Percentiles rank a stretch among this genome's conserved stretches.
Conservation (phyloP, 495 filamentous ascomycete species). For the Articulospora tetracladia region DNA sequence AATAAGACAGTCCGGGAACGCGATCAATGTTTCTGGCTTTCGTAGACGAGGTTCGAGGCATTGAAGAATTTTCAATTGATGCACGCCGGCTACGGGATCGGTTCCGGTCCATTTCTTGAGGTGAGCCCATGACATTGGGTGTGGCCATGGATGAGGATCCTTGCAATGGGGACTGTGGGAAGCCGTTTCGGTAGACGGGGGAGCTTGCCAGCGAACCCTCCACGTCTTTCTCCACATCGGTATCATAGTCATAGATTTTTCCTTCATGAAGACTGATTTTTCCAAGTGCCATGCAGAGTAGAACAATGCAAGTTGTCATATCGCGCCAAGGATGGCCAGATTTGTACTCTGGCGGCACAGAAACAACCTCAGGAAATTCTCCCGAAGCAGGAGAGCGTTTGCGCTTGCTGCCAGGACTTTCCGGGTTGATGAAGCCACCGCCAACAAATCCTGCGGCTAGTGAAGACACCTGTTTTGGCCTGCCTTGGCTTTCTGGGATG, state of each 20-base stretch:
- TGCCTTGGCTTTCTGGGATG: constrained; percentile 15
- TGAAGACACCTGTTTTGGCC: constrained; percentile 9
- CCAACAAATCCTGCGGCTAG: constrained; percentile 7
- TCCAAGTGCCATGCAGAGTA: constrained; percentile 81
- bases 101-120: constrained; percentile 37
- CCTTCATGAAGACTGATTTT: constrained; percentile 69
- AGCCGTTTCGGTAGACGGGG: constrained; percentile 43
- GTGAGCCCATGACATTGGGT: constrained; percentile 39
- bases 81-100: constrained; percentile 20
- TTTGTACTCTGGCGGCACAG: constrained; percentile 23
- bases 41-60: background rate
- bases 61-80: constrained; percentile 11
- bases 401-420: constrained; percentile 48
- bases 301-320: constrained; percentile 69
- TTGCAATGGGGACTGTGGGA: constrained; percentile 43
- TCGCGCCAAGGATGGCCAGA: constrained; percentile 49
- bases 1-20: constrained; percentile 87
- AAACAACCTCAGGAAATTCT: constrained; percentile 27
- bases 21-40: constrained; percentile 69
- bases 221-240: background rate
- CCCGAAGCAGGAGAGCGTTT: constrained; percentile 48
- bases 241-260: constrained; percentile 53
- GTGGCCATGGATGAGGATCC: constrained; percentile 43
- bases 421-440: constrained; percentile 18
- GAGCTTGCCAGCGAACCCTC: constrained; percentile 42